Conservation (phyloP, 2,329 filamentous ascomycete genomes). For the Xylaria hypoxylon region DNA sequence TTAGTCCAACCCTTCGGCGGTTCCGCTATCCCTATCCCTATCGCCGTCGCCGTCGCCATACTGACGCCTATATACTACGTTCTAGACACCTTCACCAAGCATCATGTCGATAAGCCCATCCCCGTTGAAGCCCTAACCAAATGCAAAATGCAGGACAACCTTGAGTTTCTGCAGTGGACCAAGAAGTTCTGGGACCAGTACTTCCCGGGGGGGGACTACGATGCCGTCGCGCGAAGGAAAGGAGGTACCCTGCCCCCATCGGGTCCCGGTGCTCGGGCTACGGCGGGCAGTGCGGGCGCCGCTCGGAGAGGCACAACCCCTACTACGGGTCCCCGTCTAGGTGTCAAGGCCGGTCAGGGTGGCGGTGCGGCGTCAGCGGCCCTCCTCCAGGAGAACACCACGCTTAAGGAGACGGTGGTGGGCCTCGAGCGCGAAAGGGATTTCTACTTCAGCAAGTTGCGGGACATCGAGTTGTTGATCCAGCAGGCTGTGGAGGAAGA, state of each 20-base stretch:
- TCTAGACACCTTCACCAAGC: constrained; percentile 83
- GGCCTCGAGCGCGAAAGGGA: constrained; percentile 96
- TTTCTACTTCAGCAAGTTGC: constrained; percentile 99
- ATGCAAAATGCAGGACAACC: constrained; percentile 99
- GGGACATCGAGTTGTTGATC: constrained; percentile 94
- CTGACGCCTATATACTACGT: constrained; percentile 11
- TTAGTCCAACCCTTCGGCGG: constrained; percentile 60
- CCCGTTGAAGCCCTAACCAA: constrained; percentile 91
- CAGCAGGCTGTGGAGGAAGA: constrained; percentile 94
- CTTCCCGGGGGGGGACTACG: constrained; percentile 97
- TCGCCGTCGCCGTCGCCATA: background rate
- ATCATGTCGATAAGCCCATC: constrained; percentile 89
- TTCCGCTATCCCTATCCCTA: constrained; percentile 8
- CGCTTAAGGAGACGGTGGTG: constrained; percentile 93
- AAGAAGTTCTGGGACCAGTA: constrained; percentile 99
- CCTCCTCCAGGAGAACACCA: constrained; percentile 85
- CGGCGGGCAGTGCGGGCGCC: constrained; percentile 63
- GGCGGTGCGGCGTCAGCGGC: constrained; percentile 73
- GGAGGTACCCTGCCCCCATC: constrained; percentile 72
- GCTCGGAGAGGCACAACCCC: constrained; percentile 71
- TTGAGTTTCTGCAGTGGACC: constrained; percentile 97
- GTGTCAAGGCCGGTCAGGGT: constrained; percentile 41
- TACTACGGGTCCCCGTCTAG: constrained; percentile 64
- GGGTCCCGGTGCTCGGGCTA: constrained; percentile 52
- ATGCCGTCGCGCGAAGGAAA: constrained; percentile 87